These are phyloP conservation scores for Fagus crenata DNA, from an alignment of 306 rosid species.

Conservation along the genomic window DNA sequence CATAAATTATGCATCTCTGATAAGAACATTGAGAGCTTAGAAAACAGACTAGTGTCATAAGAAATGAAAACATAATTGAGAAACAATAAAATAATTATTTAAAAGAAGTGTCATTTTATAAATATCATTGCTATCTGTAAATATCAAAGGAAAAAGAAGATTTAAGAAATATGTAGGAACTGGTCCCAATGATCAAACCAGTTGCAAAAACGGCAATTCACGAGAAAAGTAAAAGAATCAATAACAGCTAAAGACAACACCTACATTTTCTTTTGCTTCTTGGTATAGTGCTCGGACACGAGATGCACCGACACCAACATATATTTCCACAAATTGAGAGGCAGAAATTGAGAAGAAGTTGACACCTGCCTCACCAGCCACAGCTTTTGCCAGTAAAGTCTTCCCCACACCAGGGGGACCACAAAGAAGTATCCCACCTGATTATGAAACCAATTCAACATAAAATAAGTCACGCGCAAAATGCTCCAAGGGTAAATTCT, in stretches of 20 bases:
- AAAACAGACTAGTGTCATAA: slow-evolving; percentile 18
- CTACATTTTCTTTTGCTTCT: slow-evolving; percentile 89
- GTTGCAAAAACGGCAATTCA: slow-evolving; percentile 9
- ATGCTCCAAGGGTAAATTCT: slow-evolving; percentile 15
- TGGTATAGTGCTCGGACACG: slow-evolving; percentile 94
- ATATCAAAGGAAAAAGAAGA: slow-evolving; percentile 25
- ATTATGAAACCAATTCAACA: slow-evolving; percentile 41
- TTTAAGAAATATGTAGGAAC: slow-evolving; percentile 16
- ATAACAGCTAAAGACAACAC: slow-evolving; percentile 27
- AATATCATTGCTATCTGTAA: slow-evolving; percentile 2
- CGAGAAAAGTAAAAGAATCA: slow-evolving; percentile 3
- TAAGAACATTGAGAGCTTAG: slow-evolving; percentile 21
- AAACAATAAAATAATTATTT: neutral
- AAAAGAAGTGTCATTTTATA: neutral
- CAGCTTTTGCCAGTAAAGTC: slow-evolving; percentile 97
- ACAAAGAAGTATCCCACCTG: slow-evolving; percentile 98
- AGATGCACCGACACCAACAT: slow-evolving; percentile 98
- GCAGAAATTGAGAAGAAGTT: slow-evolving; percentile 99
- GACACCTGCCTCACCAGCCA: slow-evolving; percentile 99
- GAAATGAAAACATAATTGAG: slow-evolving; percentile 4
- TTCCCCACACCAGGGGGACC: slow-evolving; percentile 99
- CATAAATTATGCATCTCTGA: neutral
- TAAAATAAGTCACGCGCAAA: slow-evolving; percentile 29
- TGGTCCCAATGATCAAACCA: slow-evolving; percentile 27
- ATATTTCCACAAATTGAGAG: slow-evolving; percentile 95